These are phyloP conservation scores for Quambalaria eucalypti DNA, from an alignment of 1,284 basidiomycete genomes.

Conservation along the genomic window DNA sequence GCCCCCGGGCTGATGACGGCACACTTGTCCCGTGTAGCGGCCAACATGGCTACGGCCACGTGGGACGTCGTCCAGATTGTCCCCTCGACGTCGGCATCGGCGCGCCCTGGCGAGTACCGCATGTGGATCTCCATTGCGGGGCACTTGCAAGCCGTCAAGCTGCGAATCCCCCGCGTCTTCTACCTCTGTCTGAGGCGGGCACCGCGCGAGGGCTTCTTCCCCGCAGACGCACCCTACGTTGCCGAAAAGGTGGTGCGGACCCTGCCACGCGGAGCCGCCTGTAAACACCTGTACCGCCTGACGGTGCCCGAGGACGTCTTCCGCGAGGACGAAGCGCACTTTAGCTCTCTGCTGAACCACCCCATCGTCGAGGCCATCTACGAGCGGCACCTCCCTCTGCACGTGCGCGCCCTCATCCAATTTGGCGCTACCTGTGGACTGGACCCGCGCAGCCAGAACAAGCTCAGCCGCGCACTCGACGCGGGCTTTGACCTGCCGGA, in stretches of 20 bases:
- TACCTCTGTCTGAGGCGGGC: constrained; percentile 77
- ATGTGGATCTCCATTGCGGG: constrained; percentile 82
- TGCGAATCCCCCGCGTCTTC: constrained; percentile 82
- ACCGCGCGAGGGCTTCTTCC: constrained; percentile 60
- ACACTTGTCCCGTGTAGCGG: constrained; percentile 67
- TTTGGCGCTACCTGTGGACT: constrained; percentile 74
- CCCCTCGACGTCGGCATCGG: constrained; percentile 59
- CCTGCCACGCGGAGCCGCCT: constrained; percentile 70
- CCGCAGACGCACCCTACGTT: constrained; percentile 58
- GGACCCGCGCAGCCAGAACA: constrained; percentile 58
- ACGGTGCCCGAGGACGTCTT: constrained; percentile 75
- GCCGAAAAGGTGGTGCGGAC: constrained; percentile 67
- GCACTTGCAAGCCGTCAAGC: constrained; percentile 66
- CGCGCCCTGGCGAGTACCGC: constrained; percentile 73
- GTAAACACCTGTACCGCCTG: constrained; percentile 73
- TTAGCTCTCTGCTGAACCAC: constrained; percentile 82
- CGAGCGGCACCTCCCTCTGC: constrained; percentile 81
- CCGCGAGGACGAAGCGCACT: constrained; percentile 76
- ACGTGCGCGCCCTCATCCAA: constrained; percentile 71
- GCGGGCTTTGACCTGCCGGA: constrained; percentile 77
- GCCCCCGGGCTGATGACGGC: constrained; percentile 48
- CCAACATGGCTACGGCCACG: constrained; percentile 59
- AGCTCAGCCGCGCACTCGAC: constrained; percentile 74
- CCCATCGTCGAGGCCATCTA: constrained; percentile 92
- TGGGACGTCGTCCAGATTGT: constrained; percentile 94